Evolutionary conservation across 2,329 filamentous ascomycete genomes (phyloP).

Genomic region (Graphilbum sp.): DNA sequence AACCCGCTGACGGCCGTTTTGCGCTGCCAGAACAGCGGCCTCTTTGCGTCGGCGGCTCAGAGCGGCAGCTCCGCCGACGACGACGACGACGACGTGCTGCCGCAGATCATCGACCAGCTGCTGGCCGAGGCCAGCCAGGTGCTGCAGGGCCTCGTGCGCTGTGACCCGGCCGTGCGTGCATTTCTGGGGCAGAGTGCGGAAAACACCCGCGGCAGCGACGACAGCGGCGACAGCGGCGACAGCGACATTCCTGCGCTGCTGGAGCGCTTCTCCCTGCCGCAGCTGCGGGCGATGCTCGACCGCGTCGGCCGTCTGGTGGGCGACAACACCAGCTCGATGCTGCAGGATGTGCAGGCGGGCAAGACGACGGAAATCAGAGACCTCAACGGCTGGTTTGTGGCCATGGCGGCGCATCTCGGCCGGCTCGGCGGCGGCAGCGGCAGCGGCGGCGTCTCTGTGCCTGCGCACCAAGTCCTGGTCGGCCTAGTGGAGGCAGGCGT

Average conservation of each 20-base stretch:
- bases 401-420: conserved; percentile 12
- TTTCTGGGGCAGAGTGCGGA: conserved; percentile 17
- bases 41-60: conserved; percentile 42
- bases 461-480: conserved; percentile 10
- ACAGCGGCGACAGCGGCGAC: background rate
- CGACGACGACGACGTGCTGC: conserved; percentile 13
- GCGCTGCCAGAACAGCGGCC: conserved; percentile 58
- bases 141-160: conserved; percentile 49
- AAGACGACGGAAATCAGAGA: conserved; percentile 38
- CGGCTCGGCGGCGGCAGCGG: background rate
- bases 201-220: background rate
- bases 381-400: conserved; percentile 32
- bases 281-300: conserved; percentile 28
- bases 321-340: conserved; percentile 44
- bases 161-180: conserved; percentile 27
- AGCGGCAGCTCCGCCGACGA: conserved; percentile 22
- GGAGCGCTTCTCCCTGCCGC: conserved; percentile 25
- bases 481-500: conserved; percentile 11
- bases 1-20: conserved; percentile 75
- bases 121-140: conserved; percentile 60
- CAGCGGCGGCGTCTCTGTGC: conserved; percentile 7
- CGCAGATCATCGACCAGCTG: conserved; percentile 43
- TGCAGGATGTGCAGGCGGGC: conserved; percentile 37
- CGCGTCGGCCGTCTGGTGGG: conserved; percentile 29
- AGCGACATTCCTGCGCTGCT: background rate